A percentile compares a stretch with the other conserved stretches of the same genome.
These are phyloP conservation scores for Fagopyrum esculentum DNA, from an alignment of 148 eudicot species.

Conservation along the genomic window DNA sequence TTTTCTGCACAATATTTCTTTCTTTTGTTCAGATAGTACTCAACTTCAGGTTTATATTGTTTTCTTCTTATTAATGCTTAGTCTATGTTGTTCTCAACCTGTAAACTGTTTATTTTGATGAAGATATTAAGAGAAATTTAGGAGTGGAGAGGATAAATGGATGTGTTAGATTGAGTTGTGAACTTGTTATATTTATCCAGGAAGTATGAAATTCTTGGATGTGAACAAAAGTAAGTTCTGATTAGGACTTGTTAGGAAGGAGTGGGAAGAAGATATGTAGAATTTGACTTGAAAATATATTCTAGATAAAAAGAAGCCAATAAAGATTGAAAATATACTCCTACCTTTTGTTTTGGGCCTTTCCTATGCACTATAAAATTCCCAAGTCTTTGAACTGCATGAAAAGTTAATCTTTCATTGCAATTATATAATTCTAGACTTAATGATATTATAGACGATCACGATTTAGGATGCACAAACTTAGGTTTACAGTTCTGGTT, in stretches of 20 bases:
- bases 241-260: not conserved
- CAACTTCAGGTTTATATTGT: not conserved
- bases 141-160: not conserved
- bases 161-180: not conserved
- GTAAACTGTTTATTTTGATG: not conserved
- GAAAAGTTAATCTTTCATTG: not conserved
- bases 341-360: not conserved
- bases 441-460: too few relatives aligned
- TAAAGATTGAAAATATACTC: not conserved
- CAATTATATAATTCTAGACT: too few relatives aligned
- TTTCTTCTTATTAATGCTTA: not conserved
- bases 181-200: not conserved
- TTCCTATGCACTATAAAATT: not conserved
- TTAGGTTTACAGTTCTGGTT: too few relatives aligned
- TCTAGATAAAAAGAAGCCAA: constrained; percentile 6
- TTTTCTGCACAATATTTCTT: not conserved
- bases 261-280: constrained; percentile 6
- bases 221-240: constrained; percentile 5
- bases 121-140: not conserved
- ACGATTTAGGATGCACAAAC: too few relatives aligned
- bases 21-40: not conserved
- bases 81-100: not conserved
- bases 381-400: not conserved
- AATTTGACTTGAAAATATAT: not conserved
- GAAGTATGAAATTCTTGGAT: not conserved